Conservation (phyloP, 192 early-diverging fungal species). For the Kappamyces sp. region DNA sequence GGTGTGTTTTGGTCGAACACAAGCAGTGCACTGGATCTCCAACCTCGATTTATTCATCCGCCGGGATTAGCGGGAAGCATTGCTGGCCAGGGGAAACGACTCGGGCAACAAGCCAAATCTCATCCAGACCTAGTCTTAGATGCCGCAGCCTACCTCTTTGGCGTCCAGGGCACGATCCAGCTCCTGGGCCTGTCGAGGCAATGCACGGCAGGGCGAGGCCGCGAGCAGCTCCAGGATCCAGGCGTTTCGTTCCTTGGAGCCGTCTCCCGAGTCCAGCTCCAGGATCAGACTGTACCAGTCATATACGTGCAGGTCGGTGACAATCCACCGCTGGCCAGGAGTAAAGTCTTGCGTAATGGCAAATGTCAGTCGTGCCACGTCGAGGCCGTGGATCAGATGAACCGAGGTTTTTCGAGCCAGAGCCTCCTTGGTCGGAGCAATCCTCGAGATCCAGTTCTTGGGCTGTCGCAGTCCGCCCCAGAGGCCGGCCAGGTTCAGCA, state of each 20-base stretch:
- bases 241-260: neutral
- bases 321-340: conserved; percentile 45
- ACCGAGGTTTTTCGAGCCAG: conserved; percentile 31
- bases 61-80: neutral
- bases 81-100: neutral
- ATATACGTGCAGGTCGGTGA: conserved; percentile 49
- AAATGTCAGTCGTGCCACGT: conserved; percentile 53
- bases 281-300: conserved; percentile 41
- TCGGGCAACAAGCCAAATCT: conserved; percentile 23
- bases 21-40: neutral
- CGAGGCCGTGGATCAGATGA: conserved; percentile 55
- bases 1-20: neutral
- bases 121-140: conserved; percentile 27
- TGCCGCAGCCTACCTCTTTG: conserved; percentile 6
- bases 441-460: conserved; percentile 48
- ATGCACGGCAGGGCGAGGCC: conserved; percentile 21
- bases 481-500: conserved; percentile 54
- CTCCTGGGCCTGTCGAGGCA: conserved; percentile 26
- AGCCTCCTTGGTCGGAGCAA: conserved; percentile 30
- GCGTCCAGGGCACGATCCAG: conserved; percentile 33
- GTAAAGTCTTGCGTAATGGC: conserved; percentile 31
- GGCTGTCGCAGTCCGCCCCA: conserved; percentile 51
- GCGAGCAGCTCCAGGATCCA: conserved; percentile 39
- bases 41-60: neutral
- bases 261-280: conserved; percentile 25